Base-by-base conservation (phyloP, 1,284 basidiomycete genomes). In the Ustilago loliicola region DNA sequence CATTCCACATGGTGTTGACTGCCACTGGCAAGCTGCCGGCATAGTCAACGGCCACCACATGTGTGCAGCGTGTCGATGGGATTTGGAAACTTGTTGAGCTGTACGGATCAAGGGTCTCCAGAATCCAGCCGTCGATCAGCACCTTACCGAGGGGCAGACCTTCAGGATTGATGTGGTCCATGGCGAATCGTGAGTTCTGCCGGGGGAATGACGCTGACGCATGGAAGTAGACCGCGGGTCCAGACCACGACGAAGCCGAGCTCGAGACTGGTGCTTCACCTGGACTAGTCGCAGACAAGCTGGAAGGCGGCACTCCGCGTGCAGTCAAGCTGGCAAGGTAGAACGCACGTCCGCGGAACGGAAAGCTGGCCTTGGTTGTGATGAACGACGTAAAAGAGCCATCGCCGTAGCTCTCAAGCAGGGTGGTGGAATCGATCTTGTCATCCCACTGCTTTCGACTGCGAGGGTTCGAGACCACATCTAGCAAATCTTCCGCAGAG, bases 21-120 rank as follows among this genome's bases (percentile, higher is more conserved):
- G 94, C 92, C 8, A 92, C 90, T 0, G 96, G 95, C 51, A 98
- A 90, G 11, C 91, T 92, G 7, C 95, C 95, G 4, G 92, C 92
- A 83, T 93, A 96, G 87, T 99, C 96, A 65, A 97, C 90, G 0
- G 94, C 93, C 6, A 93, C 91, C 47, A 98, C 89, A 74, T 95
- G 90, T 55, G 93, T 96, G 87, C 94, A 96, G 61, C 93, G 89
- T 27, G 96, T 95, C 2, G 95, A 98, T 0, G 96, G 96, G 52
- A 99, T 98, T 17, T 94, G 91, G 85, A 96, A 96, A 80, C 94
- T 95, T 86, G 97, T 95, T 69, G 93, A 92, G 50, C 94, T 94
- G 86, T 99, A 99, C 0, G 97, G 96, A 85, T 99, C 96, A 51
- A 99, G 89, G 1, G 96, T 98, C 88, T 99, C 95, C 77, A 98